Conservation (phyloP, 164 flowering plant species). For the Vitis rotundifolia region DNA sequence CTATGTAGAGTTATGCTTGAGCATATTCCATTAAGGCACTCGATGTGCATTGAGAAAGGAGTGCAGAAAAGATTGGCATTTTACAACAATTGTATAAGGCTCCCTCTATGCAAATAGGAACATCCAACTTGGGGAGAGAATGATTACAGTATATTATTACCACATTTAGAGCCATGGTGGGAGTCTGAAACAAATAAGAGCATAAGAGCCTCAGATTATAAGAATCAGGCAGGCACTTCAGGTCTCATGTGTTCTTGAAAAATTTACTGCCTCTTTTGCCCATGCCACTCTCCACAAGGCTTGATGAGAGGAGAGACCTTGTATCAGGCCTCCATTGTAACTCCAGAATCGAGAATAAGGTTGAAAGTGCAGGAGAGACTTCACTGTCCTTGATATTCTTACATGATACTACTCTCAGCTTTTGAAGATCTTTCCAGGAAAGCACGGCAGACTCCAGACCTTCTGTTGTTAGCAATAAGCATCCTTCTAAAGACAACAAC, state of each 20-base stretch:
- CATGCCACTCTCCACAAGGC: conserved; percentile 62
- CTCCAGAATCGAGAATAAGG: conserved; percentile 71
- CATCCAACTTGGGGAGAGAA: too few species aligned
- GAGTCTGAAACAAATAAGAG: too few species aligned
- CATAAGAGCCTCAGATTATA: conserved; percentile 3
- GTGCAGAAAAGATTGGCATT: too few species aligned
- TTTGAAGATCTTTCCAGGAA: conserved; percentile 77
- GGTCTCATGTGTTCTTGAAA: conserved; percentile 47
- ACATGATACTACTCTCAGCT: conserved; percentile 81
- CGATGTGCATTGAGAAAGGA: too few species aligned
- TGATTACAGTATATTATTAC: too few species aligned
- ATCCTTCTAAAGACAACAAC: conserved; percentile 73
- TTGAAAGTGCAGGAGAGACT: conserved; percentile 65
- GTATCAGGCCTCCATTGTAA: conserved; percentile 88
- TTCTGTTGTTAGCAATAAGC: conserved; percentile 74
- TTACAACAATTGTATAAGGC: too few species aligned
- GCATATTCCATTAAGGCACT: too few species aligned
- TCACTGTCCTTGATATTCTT: conserved; percentile 77
- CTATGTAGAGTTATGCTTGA: too few species aligned
- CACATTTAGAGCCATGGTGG: too few species aligned
- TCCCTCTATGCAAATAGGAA: too few species aligned
- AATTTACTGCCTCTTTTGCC: conserved; percentile 70
- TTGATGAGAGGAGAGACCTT: conserved; percentile 62
- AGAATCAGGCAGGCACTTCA: conserved; percentile 14
- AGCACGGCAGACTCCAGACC: conserved; percentile 77